Base-by-base conservation (phyloP, 1,284 basidiomycete genomes). In the Clitocybe nebularis region DNA sequence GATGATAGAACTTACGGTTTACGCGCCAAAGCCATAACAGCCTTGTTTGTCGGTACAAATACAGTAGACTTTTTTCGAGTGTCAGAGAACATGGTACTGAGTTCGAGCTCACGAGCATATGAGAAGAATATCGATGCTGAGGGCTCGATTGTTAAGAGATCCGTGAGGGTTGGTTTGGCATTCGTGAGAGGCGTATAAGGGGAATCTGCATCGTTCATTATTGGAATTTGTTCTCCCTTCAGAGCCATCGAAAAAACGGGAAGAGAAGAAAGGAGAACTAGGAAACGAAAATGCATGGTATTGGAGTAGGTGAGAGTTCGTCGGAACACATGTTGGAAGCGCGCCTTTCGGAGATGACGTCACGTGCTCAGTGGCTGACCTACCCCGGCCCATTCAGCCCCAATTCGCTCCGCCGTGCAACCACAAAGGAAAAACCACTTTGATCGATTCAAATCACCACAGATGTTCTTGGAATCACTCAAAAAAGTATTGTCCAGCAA, bases 71-170 rank as follows among this genome's bases (percentile, higher is more conserved):
- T 63, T 1, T 55, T 52, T 33, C 54, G 51, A 5, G 52, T 33
- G 22, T 74, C 65, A 8, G 59, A 58, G 41, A 89, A 74, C 7
- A 69, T 66, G 25, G 60, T 54, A 55, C 79, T 81, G n/a, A 81
- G 52, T 51, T 76, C 68, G 2, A 79, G 67, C 53, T 89, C 85
- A 2, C 87, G 72, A 5, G 84, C 81, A 58, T 90, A 90, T 1
- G 84, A 81, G 60, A 79, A 89, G 69, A 88, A 89, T 45, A 89
- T 89, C 30, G 84, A 87, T 3, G 76, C 74, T 0, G 76, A 75
- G 2, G 75, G 56, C 50, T 88, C 79, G 56, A 89, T 78, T 14
- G 86, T 89, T 51, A 89, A 73, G 29, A 86, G 63, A 64, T 90
- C 87, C 4, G 79, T 69, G 21, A 89, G 63, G 2, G 72, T 74